Percentiles rank a stretch among this genome's conserved stretches.
phyloP scores from a whole-genome alignment of 805 yeast species.

The Yarrowia sp. region DNA sequence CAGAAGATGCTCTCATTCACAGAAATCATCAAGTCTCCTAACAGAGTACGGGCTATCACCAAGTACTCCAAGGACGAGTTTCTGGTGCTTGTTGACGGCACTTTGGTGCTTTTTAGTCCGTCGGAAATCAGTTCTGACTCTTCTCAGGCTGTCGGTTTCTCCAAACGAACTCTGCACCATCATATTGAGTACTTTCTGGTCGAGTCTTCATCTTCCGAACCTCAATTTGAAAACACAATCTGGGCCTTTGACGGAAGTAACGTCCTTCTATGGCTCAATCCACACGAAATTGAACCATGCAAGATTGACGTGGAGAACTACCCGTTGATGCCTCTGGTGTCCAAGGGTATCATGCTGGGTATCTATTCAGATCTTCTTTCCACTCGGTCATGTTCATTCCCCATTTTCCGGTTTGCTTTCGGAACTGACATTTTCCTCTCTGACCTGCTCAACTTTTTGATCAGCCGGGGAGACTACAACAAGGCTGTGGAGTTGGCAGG shows the following conservation, averaged over 20 bases:
- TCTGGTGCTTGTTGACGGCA: constrained; percentile 51
- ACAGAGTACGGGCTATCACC: constrained; percentile 50
- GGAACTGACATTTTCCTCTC: constrained; percentile 50
- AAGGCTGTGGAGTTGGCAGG: constrained; percentile 46
- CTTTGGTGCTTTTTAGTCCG: constrained; percentile 48
- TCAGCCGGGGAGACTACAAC: constrained; percentile 42
- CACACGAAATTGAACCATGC: constrained; percentile 35
- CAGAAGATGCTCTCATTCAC: constrained; percentile 50
- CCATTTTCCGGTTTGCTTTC: constrained; percentile 48
- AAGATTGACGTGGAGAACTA: constrained; percentile 53
- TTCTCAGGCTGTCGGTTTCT: constrained; percentile 39
- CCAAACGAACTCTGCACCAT: constrained; percentile 47
- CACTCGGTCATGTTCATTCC: constrained; percentile 49
- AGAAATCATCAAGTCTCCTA: constrained; percentile 52
- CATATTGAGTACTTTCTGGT: constrained; percentile 51
- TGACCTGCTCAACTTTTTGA: constrained; percentile 47
- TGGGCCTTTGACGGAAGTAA: constrained; percentile 55
- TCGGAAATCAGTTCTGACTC: constrained; percentile 10
- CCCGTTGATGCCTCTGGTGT: constrained; percentile 57
- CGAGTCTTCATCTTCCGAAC: constrained; percentile 42
- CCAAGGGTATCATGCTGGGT: constrained; percentile 59
- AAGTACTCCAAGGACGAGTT: constrained; percentile 39
- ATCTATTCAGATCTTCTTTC: constrained; percentile 56
- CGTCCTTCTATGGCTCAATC: constrained; percentile 45
- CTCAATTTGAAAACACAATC: constrained; percentile 45